Conservation (phyloP, 441 rosid genomes). For the Croton setiger region DNA sequence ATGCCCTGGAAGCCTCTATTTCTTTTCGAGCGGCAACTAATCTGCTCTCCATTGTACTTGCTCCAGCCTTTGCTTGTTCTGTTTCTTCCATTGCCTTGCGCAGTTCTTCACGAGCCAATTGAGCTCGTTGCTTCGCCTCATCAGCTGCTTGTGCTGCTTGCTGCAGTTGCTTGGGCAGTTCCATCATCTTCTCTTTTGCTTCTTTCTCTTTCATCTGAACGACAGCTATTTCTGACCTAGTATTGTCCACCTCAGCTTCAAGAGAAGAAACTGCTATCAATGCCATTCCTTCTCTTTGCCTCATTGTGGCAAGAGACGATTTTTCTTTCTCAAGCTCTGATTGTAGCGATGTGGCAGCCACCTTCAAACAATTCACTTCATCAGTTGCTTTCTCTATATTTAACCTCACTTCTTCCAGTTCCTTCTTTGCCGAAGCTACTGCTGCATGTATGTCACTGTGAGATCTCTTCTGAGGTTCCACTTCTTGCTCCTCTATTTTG, state of each 20-base stretch:
- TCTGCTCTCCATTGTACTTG: conserved; percentile 71
- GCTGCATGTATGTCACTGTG: conserved; percentile 54
- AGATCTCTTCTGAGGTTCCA: conserved; percentile 33
- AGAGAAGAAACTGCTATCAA: conserved; percentile 71
- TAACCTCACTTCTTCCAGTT: conserved; percentile 69
- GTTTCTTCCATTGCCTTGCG: conserved; percentile 73
- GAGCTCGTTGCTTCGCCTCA: conserved; percentile 62
- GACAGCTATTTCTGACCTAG: conserved; percentile 53
- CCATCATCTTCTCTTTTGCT: conserved; percentile 57
- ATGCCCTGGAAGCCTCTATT: conserved; percentile 85
- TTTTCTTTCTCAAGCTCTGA: conserved; percentile 72
- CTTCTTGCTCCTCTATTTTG: conserved; percentile 27
- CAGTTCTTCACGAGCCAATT: conserved; percentile 69
- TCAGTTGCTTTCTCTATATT: conserved; percentile 71
- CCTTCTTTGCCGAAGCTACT: conserved; percentile 72
- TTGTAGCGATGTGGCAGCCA: conserved; percentile 60
- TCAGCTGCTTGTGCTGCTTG: conserved; percentile 80
- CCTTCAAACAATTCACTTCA: conserved; percentile 67
- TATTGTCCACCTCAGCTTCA: conserved; percentile 68
- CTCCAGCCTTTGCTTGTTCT: conserved; percentile 79
- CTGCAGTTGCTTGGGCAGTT: conserved; percentile 77
- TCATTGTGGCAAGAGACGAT: conserved; percentile 46
- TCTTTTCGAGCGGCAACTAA: conserved; percentile 80
- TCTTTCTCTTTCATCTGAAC: conserved; percentile 79
- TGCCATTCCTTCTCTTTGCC: conserved; percentile 92